Evolutionary conservation across 441 rosid species (phyloP), one percentile per base, ranked within the genome.

Genomic region (Bruguiera hainesii): DNA sequence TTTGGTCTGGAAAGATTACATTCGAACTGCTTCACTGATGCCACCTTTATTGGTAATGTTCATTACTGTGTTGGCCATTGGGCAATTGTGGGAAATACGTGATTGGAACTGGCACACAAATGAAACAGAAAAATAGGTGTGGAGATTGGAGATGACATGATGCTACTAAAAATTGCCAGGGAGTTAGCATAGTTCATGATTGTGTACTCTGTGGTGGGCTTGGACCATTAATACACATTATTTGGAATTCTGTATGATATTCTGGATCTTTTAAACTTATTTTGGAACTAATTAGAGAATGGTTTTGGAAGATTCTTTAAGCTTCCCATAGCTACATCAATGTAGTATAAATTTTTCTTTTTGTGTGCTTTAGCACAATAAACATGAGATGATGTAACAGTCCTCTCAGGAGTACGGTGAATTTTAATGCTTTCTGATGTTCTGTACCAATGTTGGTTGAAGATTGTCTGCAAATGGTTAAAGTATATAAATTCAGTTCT

Each of bases 321-420:
- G 8, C 55, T 64, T 65, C 65, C 58, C 19, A n/a, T 64, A 23
- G 69, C 35, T 9, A 52, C 55, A 26, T 48, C 18, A 48, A 71
- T 20, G 25, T 56, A 29, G 23, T 42, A 37, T 31, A 11, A 42
- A 11, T 42, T 42, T 42, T 37, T 42, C 16, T 42, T 42, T 42
- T 42, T 42, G 16, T 42, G 48, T 11, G 15, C 48, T 13, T 13
- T 42, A 42, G 48, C 18, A 42, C 3, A 3, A 42, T 42, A 42
- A 13, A 42, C 46, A 37, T 37, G 46, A 37, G 46, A 37, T 37
- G 46, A 37, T 37, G 46, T 37, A 37, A 11, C 15, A 2, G 10
- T 37, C 15, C 16, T 37, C 15, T 37, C 46, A 2, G 46, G 8
- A 68, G 28, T 6, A 57, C 58, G 51, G 57, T 3, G 50, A 30